Evolutionary conservation across 257 asterid species (phyloP), one percentile per base, ranked within the genome.

Genomic region (Nicotiana otophora): DNA sequence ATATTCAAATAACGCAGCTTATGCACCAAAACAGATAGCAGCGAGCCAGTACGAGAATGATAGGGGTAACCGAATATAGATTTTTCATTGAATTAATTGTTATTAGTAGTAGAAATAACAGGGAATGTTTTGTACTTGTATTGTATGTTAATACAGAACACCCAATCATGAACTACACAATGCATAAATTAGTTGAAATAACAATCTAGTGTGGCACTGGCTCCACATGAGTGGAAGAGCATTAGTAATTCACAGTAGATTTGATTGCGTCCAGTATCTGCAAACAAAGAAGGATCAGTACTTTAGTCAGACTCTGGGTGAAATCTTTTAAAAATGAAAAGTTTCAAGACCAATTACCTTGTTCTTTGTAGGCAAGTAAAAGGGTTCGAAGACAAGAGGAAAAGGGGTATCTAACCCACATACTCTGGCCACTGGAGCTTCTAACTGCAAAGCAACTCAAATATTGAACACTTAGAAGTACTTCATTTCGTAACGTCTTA

Each of bases 331-430:
- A 17, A 30, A 48, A 42, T 46, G n/a, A 61, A 23, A 51, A 39
- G n/a, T 14, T 20, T 67, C 12, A 70, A 30, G 81, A 54, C 81
- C 58, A 1, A 46, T 51, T 14, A 94, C 99, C 98, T 96, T 96
- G 76, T 96, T 96, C 85, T 90, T 96, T 30, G 97, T 94, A 54
- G 99, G 98, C 89, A 96, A 53, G 88, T 96, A 96, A 85, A 94
- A 93, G 20, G 98, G 98, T 82, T 96, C 98, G 48, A 92, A 96
- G 20, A 96, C 99, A 10, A 96, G 96, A 83, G 99, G 99, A 83
- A 95, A 94, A 28, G 99, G 98, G 14, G 99, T 95, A 78, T 95
- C 99, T 26, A 95, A 87, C 5, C 99, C 99, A 30, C 99, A 95
- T 2, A 95, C 98, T 84, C 99, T 92, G 14, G 96, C 90, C 68